Base-by-base conservation (phyloP, 345 rosid genomes). In the Sisymbrium altissimum region DNA sequence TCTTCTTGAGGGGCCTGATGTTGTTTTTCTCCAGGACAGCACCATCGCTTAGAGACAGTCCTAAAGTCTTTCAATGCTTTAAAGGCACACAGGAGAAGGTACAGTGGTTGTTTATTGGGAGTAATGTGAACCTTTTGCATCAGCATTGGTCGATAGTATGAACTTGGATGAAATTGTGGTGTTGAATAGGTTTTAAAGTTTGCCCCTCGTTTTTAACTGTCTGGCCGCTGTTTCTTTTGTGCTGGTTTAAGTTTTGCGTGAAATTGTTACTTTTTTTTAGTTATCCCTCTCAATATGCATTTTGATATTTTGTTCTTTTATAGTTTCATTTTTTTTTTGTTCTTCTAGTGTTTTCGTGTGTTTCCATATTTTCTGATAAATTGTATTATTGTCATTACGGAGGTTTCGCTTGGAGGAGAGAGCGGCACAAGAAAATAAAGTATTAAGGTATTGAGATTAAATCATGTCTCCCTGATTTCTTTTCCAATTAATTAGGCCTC, bases 21-120 rank as follows among this genome's bases (percentile, higher is more conserved):
- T 62, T 58, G 56, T 85, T 88, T 90, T 89, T 90, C 86, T 90
- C 84, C 99, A 95, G 98, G 99, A 85, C 78, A 71, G 69, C 84
- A 80, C 84, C 81, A 86, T 82, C 79, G 92, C 91, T 86, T 78
- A 86, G 94, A 82, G 97, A 87, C 89, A 80, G 72, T 71, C 83
- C 82, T 86, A 93, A 83, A 80, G 87, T 86, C 90, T 85, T 86
- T 92, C 86, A 72, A 78, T 87, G 92, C 83, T 87, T 81, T 72
- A 83, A 83, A 85, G 91, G 90, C 94, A 86, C 86, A 83, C 92
- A 73, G 93, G 92, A 86, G 97, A 95, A 95, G 99, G 99, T 95
- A 95, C 80, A 88, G 82, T 92, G 92, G 96, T 85, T 86, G 89
- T 85, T 84, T 80, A 76, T 79, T 85, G 72, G 96, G 93, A 85